These are phyloP conservation scores for Fistulifera pelliculosa DNA, from an alignment of 108 stramenopile genomes.

Conservation along the genomic window DNA sequence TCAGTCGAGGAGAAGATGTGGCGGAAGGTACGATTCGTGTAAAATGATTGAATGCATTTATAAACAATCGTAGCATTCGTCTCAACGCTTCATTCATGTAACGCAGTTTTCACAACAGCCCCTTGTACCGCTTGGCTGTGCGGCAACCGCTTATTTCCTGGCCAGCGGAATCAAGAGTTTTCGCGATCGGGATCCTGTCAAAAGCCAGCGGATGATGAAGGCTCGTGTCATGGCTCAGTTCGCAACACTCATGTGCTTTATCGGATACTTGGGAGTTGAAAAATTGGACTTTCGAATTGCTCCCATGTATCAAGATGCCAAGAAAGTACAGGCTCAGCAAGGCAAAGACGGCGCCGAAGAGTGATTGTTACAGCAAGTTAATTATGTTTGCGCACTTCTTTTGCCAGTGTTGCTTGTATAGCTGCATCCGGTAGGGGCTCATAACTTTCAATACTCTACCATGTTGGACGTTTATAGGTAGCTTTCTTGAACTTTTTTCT, in stretches of 20 bases:
- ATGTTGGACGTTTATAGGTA: too few relatives aligned
- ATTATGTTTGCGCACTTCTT: too few relatives aligned
- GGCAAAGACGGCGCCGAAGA: background rate
- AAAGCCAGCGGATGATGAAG: slow-evolving; percentile 80
- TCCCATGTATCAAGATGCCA: slow-evolving; percentile 28
- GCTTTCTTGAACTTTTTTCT: too few relatives aligned
- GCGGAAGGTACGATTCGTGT: slow-evolving; percentile 5
- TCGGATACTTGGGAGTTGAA: slow-evolving; percentile 68
- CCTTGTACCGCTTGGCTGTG: slow-evolving; percentile 77
- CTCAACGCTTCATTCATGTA: too few relatives aligned
- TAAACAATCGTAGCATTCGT: too few relatives aligned
- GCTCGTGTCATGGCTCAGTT: slow-evolving; percentile 76
- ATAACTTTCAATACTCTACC: too few relatives aligned
- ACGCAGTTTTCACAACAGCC: slow-evolving; percentile 67
- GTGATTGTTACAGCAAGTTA: too few relatives aligned
- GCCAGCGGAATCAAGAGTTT: slow-evolving; percentile 70
- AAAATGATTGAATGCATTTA: too few relatives aligned
- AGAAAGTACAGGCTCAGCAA: background rate
- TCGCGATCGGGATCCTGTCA: slow-evolving; percentile 56
- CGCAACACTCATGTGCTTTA: slow-evolving; percentile 65
- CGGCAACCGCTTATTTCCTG: slow-evolving; percentile 74
- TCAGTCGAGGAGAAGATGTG: slow-evolving; percentile 6
- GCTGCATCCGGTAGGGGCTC: too few relatives aligned
- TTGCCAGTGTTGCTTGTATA: too few relatives aligned
- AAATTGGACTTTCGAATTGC: slow-evolving; percentile 61